Evolutionary conservation across 352 stramenopile genomes (phyloP).

Genomic region (Sclerospora graminicola): DNA sequence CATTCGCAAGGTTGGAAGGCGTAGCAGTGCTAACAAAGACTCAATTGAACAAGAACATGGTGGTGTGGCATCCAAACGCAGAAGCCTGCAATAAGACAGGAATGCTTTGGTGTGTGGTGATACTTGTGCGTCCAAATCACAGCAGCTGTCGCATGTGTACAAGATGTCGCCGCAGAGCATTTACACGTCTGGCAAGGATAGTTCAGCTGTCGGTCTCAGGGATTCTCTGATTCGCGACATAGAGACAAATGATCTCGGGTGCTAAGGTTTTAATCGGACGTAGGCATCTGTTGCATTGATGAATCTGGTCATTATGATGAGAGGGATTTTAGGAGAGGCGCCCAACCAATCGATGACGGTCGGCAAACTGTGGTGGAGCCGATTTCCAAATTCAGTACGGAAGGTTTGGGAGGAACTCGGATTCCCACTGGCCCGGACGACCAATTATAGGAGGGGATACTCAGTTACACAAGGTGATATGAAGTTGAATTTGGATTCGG

Average conservation of each 20-base stretch:
- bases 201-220: constrained; percentile 96
- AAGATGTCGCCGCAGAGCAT: constrained; percentile 94
- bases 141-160: constrained; percentile 96
- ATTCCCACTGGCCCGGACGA: too few relatives aligned
- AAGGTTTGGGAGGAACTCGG: too few relatives aligned
- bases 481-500: too few relatives aligned
- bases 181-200: constrained; percentile 98
- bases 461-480: too few relatives aligned
- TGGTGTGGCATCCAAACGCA: constrained; percentile 92
- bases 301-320: constrained; percentile 71
- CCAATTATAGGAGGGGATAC: too few relatives aligned
- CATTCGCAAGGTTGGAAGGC: constrained; percentile 71
- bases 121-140: constrained; percentile 95
- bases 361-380: too few relatives aligned
- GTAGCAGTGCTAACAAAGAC: constrained; percentile 40
- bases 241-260: constrained; percentile 93
- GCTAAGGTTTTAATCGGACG: constrained; percentile 95
- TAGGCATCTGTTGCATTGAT: constrained; percentile 98
- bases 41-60: constrained; percentile 82
- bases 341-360: constrained; percentile 70
- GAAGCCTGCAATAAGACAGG: constrained; percentile 92
- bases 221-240: constrained; percentile 94
- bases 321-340: constrained; percentile 44
- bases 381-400: too few relatives aligned
- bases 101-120: constrained; percentile 98